phyloP scores from a whole-genome alignment of 352 stramenopile species.

The Pythium vanterpoolii region DNA sequence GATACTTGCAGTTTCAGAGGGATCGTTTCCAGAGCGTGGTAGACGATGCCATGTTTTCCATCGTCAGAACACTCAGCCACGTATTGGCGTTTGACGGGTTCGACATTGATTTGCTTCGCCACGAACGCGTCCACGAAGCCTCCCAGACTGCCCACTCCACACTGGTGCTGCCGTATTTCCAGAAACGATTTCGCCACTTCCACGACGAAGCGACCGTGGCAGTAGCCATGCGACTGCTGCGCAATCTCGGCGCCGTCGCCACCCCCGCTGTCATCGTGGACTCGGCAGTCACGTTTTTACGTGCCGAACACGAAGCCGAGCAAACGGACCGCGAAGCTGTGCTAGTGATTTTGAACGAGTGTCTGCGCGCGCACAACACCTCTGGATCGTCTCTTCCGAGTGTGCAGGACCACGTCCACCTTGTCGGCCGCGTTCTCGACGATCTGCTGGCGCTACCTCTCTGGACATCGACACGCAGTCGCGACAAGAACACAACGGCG shows the following conservation, averaged over 20 bases:
- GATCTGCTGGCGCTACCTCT: constrained; percentile 52
- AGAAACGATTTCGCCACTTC: constrained; percentile 72
- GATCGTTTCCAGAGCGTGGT: constrained; percentile 36
- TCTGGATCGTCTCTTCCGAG: neutral
- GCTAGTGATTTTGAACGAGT: constrained; percentile 66
- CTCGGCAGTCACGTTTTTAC: constrained; percentile 48
- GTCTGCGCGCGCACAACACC: constrained; percentile 36
- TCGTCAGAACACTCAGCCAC: constrained; percentile 43
- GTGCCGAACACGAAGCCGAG: neutral
- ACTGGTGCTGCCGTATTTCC: constrained; percentile 63
- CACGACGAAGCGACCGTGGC: constrained; percentile 63
- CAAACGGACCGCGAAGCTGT: constrained; percentile 20
- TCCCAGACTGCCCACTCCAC: neutral
- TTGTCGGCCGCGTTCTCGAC: constrained; percentile 73
- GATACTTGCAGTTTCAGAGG: constrained; percentile 60
- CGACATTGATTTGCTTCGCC: constrained; percentile 70
- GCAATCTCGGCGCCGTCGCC: constrained; percentile 36
- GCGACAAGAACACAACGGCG: constrained; percentile 22
- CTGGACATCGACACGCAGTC: neutral
- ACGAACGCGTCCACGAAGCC: constrained; percentile 25
- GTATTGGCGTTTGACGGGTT: constrained; percentile 61
- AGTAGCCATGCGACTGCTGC: constrained; percentile 43
- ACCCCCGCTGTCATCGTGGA: constrained; percentile 70
- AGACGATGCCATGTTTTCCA: constrained; percentile 46
- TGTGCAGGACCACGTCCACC: constrained; percentile 54